Percentiles rank a stretch among this genome's conserved stretches.
phyloP scores from a whole-genome alignment of 2,329 filamentous ascomycete species.

The Celoporthe dispersa region DNA sequence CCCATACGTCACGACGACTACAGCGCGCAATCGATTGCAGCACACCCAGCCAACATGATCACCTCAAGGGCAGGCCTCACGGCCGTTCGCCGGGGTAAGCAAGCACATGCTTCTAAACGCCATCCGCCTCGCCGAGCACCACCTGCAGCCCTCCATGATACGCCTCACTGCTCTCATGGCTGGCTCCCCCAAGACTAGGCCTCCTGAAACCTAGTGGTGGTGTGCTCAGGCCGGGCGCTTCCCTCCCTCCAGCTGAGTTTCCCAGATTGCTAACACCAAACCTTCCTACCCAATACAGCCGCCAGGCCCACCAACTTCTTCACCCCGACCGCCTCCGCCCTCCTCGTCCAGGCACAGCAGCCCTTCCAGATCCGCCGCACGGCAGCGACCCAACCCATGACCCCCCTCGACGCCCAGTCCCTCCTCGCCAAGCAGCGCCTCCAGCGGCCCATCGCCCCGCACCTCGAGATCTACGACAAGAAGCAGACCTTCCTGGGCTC shows the following conservation, averaged over 20 bases:
- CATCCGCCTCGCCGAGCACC: conserved; percentile 9
- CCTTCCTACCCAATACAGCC: conserved; percentile 34
- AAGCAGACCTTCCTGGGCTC: conserved; percentile 84
- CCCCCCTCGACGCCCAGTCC: conserved; percentile 55
- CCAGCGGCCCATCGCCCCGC: conserved; percentile 80
- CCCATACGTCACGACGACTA: conserved; percentile 12
- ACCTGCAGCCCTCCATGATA: conserved; percentile 10
- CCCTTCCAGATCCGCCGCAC: conserved; percentile 46
- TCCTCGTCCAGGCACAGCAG: conserved; percentile 40
- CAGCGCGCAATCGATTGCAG: conserved; percentile 9
- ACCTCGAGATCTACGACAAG: conserved; percentile 83
- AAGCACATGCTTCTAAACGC: conserved; percentile 15
- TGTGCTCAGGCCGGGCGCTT: not conserved
- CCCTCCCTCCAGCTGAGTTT: not conserved
- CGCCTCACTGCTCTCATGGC: not conserved
- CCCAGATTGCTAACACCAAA: not conserved
- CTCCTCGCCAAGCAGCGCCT: conserved; percentile 83
- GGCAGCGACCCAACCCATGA: conserved; percentile 62
- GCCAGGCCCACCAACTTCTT: conserved; percentile 53
- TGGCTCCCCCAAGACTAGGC: not conserved
- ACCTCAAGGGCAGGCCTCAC: conserved; percentile 61
- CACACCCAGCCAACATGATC: conserved; percentile 50
- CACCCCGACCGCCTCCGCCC: conserved; percentile 51
- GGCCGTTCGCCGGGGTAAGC: conserved; percentile 63
- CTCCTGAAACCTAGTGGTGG: not conserved